A percentile compares a stretch with the other conserved stretches of the same genome.
phyloP scores from a whole-genome alignment of 441 rosid species.

The Pelargonium australe region DNA sequence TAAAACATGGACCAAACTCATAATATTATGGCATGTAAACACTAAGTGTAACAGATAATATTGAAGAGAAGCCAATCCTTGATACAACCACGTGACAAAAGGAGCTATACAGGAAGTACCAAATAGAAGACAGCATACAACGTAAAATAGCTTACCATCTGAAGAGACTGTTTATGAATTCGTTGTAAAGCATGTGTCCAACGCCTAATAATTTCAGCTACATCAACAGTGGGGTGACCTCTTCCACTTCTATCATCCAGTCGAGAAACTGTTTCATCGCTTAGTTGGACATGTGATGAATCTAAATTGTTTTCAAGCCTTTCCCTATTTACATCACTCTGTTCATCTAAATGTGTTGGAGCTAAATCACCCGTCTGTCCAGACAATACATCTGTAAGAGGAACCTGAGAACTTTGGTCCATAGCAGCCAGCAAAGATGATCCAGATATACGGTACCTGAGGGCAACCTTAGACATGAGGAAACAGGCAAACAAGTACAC shows the following conservation, averaged over 20 bases:
- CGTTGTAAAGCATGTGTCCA: constrained; percentile 99
- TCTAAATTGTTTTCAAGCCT: constrained; percentile 38
- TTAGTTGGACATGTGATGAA: constrained; percentile 41
- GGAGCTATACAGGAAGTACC: background rate
- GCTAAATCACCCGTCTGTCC: constrained; percentile 41
- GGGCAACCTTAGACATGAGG: constrained; percentile 24
- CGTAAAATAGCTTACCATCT: constrained; percentile 54
- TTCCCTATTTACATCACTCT: constrained; percentile 46
- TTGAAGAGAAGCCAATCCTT: background rate
- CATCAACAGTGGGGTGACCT: constrained; percentile 82
- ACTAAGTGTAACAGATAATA: background rate
- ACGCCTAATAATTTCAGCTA: constrained; percentile 94
- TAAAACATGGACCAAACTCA: background rate
- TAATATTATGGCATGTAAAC: too few relatives aligned
- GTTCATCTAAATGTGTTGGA: constrained; percentile 47
- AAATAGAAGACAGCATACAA: constrained; percentile 1
- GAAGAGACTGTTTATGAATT: constrained; percentile 96
- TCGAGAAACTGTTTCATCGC: constrained; percentile 61
- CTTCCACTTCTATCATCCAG: constrained; percentile 91
- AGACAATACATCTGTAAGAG: constrained; percentile 56
- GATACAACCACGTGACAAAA: constrained; percentile 3
- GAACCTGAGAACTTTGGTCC: constrained; percentile 95
- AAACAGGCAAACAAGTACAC: constrained; percentile 14
- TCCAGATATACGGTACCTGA: constrained; percentile 97
- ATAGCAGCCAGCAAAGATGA: constrained; percentile 90